Base-by-base conservation (phyloP, 139 green algal species). In the Picocystis salinarum region DNA sequence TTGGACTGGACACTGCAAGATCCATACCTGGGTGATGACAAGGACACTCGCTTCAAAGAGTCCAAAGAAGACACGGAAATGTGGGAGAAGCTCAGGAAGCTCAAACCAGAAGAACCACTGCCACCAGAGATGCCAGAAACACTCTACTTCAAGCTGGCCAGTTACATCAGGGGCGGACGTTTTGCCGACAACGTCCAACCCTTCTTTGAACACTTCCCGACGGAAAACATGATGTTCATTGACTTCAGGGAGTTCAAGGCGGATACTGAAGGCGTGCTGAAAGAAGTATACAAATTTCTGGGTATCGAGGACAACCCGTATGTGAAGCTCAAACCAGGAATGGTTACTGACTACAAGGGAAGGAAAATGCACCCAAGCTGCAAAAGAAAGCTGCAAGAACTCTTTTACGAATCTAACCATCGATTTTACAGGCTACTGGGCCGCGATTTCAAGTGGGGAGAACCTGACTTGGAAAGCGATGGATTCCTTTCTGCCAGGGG, bases 201-300 rank as follows among this genome's bases (percentile, higher is more conserved):
- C 6, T 85, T 69, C 55, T 41, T 83, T 29, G 34, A 48, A 6
- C 49, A 55, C 18, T 86, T 83, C 48, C 48, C 56, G 4, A 27
- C 24, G 2, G 45, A 74, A 6, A 78, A 73, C 33, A 71, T 80
- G 46, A 62, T 84, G 66, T 69, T 83, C 28, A 48, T 83, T 18
- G 61, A 80, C 41, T 79, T 80, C 52, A 45, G 52, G 4, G 73
- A 80, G 33, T 74, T 83, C 24, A 42, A 51, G 2, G 18, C 40
- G 4, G 45, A 80, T 29, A 62, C 69, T 7, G 52, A 80, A 39
- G 42, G 19, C 4, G 48, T 59, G 19, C 51, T 82, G 25, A 25
- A 34, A 5, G 17, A 59, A 23, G 67, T 76, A 12, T 48, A 77
- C 20, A 9, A 66, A 9, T 82, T 82, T 64, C 54, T 83, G 37